A percentile compares a stretch with the other conserved stretches of the same genome.
Conservation (phyloP, 2,329 filamentous ascomycete species). For the Teratosphaeria gauchensis region DNA sequence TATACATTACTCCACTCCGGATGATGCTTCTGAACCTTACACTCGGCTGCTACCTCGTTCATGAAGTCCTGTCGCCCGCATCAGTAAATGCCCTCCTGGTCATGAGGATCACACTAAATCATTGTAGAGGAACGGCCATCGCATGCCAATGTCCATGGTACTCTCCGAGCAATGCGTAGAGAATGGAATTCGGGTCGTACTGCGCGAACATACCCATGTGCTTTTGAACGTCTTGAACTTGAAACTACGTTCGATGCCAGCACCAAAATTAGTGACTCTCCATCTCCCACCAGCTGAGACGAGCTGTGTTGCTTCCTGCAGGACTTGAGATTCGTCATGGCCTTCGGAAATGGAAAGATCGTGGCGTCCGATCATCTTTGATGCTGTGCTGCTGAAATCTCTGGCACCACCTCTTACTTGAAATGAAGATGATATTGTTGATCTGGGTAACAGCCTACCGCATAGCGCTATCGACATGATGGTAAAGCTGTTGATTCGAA, state of each 20-base stretch:
- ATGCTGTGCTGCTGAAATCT: background rate
- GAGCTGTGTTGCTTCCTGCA: slow-evolving; percentile 15
- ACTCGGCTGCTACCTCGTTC: slow-evolving; percentile 59
- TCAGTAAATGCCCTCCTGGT: too few relatives aligned
- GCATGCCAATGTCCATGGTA: too few relatives aligned
- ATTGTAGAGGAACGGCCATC: too few relatives aligned
- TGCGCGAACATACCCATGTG: slow-evolving; percentile 25
- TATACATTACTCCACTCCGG: slow-evolving; percentile 72
- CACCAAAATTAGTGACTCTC: slow-evolving; percentile 23
- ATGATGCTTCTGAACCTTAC: slow-evolving; percentile 60
- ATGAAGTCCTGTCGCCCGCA: slow-evolving; percentile 53
- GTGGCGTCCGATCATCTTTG: background rate
- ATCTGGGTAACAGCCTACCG: background rate
- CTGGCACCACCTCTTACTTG: background rate
- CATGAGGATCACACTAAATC: too few relatives aligned
- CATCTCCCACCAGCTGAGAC: slow-evolving; percentile 20
- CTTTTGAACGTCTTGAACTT: slow-evolving; percentile 30
- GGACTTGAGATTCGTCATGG: slow-evolving; percentile 4
- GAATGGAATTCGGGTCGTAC: background rate
- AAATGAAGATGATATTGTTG: background rate
- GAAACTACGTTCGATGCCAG: slow-evolving; percentile 26
- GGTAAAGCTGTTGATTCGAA: background rate
- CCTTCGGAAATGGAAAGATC: background rate
- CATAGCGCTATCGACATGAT: background rate
- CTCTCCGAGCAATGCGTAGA: too few relatives aligned